phyloP scores from a whole-genome alignment of 768 basidiomycete genomes.

The Coprinopsis marcescibilis region DNA sequence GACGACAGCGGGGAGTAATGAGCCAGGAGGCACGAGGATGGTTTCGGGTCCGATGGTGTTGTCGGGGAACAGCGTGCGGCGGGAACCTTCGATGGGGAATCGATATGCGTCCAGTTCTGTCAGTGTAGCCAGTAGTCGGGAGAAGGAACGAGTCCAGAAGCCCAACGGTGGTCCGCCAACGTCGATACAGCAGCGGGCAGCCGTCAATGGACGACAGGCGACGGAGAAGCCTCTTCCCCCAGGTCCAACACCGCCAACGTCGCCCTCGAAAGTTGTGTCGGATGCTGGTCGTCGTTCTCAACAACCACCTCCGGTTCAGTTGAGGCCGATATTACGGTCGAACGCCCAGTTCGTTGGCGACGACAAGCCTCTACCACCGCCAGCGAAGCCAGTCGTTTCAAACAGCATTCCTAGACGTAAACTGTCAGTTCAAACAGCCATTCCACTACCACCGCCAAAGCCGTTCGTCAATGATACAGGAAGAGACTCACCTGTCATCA shows the following conservation, averaged over 20 bases:
- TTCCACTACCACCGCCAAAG: conserved; percentile 1
- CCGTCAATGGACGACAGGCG: neutral
- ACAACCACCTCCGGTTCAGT: conserved; percentile 10
- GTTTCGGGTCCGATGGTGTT: conserved; percentile 36
- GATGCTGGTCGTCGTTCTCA: conserved; percentile 11
- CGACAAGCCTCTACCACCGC: conserved; percentile 14
- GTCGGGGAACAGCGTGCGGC: conserved; percentile 15
- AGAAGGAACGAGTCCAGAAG: conserved; percentile 12
- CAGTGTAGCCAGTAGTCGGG: conserved; percentile 13
- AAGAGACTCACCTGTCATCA: neutral
- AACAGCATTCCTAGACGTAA: conserved; percentile 1
- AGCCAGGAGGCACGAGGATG: conserved; percentile 19
- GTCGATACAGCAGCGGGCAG: conserved; percentile 12
- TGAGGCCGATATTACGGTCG: conserved; percentile 16
- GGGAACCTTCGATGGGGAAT: conserved; percentile 11
- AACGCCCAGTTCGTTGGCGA: too few species aligned
- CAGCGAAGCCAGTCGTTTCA: too few species aligned
- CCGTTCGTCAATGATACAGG: neutral
- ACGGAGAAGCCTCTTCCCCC: conserved; percentile 26
- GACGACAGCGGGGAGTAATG: conserved; percentile 17
- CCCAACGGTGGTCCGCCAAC: conserved; percentile 9
- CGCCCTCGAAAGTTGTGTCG: conserved; percentile 11
- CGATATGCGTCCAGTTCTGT: conserved; percentile 15
- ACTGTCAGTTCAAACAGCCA: conserved; percentile 8
- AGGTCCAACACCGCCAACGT: conserved; percentile 10